These are phyloP conservation scores for Steccherinum ochraceum DNA, from an alignment of 768 basidiomycete genomes.

Conservation along the genomic window DNA sequence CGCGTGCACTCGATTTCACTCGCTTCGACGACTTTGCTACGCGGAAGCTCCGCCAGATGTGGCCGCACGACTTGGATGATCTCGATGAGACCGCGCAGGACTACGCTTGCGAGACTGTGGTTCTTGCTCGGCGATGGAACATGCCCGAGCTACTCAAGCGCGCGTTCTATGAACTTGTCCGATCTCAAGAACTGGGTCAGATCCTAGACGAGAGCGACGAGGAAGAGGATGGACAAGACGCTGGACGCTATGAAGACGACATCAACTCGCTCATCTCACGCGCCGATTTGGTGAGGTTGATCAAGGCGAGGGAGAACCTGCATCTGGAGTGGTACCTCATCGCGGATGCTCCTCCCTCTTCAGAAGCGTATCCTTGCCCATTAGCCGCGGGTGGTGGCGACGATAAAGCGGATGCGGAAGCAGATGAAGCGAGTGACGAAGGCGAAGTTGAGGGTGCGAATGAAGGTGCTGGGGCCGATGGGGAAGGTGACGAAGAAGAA, in stretches of 20 bases:
- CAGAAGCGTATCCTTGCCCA: conserved; percentile 16
- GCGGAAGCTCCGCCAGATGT: conserved; percentile 25
- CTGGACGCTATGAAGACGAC: conserved; percentile 3
- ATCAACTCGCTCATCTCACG: background rate
- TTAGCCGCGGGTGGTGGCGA: conserved; percentile 1
- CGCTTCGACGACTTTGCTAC: conserved; percentile 24
- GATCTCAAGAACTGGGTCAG: conserved; percentile 24
- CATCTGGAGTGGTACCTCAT: conserved; percentile 15
- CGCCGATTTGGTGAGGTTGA: conserved; percentile 17
- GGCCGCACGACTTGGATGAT: conserved; percentile 19
- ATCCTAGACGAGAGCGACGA: conserved; percentile 2
- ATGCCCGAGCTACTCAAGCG: conserved; percentile 26
- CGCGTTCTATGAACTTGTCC: conserved; percentile 36
- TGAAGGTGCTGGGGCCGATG: too few species aligned
- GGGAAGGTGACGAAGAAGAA: too few species aligned
- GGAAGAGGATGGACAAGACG: background rate
- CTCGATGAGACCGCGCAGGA: conserved; percentile 12
- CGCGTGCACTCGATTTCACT: conserved; percentile 27
- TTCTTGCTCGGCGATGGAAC: conserved; percentile 24
- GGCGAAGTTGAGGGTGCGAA: too few species aligned
- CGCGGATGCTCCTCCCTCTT: conserved; percentile 14
- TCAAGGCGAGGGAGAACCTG: conserved; percentile 18
- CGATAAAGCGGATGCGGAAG: background rate
- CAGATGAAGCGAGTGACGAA: background rate
- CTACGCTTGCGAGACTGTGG: conserved; percentile 25